Conservation (phyloP, 2,329 filamentous ascomycete species). For the Trichoderma oligosporum region DNA sequence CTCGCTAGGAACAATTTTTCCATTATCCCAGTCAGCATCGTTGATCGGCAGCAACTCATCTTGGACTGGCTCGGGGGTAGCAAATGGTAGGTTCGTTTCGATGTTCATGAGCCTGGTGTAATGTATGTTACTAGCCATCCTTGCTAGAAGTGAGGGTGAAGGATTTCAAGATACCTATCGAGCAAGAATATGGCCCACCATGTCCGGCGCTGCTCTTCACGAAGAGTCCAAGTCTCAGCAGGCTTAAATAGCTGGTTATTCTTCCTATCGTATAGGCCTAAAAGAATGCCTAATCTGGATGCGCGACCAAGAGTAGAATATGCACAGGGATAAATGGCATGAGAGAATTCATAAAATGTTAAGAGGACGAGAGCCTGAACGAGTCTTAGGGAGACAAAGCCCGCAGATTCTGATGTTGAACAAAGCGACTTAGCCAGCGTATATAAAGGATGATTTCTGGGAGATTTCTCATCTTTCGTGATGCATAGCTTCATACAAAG, state of each 20-base stretch:
- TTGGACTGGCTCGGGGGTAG: neutral
- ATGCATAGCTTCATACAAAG: conserved; percentile 1
- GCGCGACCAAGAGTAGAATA: conserved; percentile 8
- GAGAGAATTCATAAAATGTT: neutral
- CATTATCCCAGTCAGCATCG: conserved; percentile 10
- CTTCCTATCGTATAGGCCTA: conserved; percentile 2
- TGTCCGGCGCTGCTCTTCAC: conserved; percentile 12
- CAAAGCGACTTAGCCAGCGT: neutral
- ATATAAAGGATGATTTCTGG: neutral
- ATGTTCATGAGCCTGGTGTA: conserved; percentile 3
- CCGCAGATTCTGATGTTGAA: neutral
- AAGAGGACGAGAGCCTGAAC: conserved; percentile 3
- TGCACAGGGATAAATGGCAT: conserved; percentile 6
- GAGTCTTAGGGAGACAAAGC: conserved; percentile 4
- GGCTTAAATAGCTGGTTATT: conserved; percentile 8
- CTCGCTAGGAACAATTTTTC: conserved; percentile 9
- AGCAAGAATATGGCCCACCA: conserved; percentile 9
- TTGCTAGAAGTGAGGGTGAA: neutral
- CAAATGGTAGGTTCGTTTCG: conserved; percentile 5
- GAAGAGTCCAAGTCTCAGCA: conserved; percentile 8
- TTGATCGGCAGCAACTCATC: conserved; percentile 10
- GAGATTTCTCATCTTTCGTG: neutral
- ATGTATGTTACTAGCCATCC: neutral
- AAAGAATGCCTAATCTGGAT: neutral
- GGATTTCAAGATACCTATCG: neutral